Conservation (phyloP, 495 filamentous ascomycete species). For the Aspergillus nanangensis region DNA sequence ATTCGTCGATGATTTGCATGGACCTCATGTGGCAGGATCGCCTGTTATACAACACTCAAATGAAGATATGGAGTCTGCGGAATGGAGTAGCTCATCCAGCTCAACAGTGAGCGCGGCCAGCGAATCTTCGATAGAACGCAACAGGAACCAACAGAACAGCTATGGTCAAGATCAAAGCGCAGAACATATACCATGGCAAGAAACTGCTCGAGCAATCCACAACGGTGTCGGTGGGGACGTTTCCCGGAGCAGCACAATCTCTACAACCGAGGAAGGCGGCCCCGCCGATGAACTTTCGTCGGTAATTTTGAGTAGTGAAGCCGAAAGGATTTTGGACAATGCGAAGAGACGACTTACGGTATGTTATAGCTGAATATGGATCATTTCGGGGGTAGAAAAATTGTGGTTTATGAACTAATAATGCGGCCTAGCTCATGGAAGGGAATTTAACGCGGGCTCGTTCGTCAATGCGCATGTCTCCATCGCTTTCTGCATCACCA, state of each 20-base stretch:
- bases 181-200: slow-evolving; percentile 6
- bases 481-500: slow-evolving; percentile 52
- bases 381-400: slow-evolving; percentile 1
- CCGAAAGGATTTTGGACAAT: slow-evolving; percentile 85
- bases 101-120: slow-evolving; percentile 39
- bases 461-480: slow-evolving; percentile 60
- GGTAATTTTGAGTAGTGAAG: slow-evolving; percentile 71
- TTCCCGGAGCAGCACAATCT: slow-evolving; percentile 9
- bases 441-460: slow-evolving; percentile 79
- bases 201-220: slow-evolving; percentile 4
- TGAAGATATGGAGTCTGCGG: slow-evolving; percentile 17
- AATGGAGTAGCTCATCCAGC: slow-evolving; percentile 33
- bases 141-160: slow-evolving; percentile 10
- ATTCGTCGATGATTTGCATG: slow-evolving; percentile 10
- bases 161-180: slow-evolving; percentile 7
- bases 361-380: slow-evolving; percentile 29
- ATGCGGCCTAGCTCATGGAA: slow-evolving; percentile 71
- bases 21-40: slow-evolving; percentile 10
- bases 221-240: slow-evolving; percentile 7
- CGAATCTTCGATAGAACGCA: slow-evolving; percentile 17
- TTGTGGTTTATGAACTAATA: slow-evolving; percentile 6
- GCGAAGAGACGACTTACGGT: slow-evolving; percentile 86
- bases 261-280: slow-evolving; percentile 23
- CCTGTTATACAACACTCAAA: slow-evolving; percentile 8
- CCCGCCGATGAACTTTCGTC: slow-evolving; percentile 57